Conservation (phyloP, 371 early-diverging fungal genomes). For the Amoeboaphelidium protococcarum region DNA sequence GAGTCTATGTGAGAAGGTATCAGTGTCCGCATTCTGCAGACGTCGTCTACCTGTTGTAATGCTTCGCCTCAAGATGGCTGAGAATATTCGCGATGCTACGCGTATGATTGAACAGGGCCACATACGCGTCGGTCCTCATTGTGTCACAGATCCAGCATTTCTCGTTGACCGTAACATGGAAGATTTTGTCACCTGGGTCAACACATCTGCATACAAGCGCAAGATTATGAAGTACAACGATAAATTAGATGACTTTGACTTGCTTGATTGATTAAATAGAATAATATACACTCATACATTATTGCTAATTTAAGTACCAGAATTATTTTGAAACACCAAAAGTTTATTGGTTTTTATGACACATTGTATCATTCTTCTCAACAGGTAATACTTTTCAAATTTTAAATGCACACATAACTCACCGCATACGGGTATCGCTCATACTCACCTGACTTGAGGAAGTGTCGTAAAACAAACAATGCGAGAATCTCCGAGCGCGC, state of each 20-base stretch:
- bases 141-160: slow-evolving; percentile 72
- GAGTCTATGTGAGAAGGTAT: slow-evolving; percentile 62
- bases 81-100: slow-evolving; percentile 77
- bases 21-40: slow-evolving; percentile 74
- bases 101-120: slow-evolving; percentile 94
- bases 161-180: slow-evolving; percentile 78
- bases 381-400: no score
- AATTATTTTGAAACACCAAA: no score
- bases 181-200: slow-evolving; percentile 97
- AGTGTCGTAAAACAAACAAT: no score
- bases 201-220: slow-evolving; percentile 87
- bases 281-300: no score
- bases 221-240: slow-evolving; percentile 59
- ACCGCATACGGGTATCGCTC: no score
- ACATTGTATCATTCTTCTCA: no score
- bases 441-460: no score
- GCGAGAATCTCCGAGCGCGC: no score
- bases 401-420: no score
- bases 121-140: slow-evolving; percentile 78
- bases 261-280: no score
- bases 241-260: slow-evolving; percentile 11
- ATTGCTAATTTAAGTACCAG: no score
- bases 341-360: no score
- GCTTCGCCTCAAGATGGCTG: slow-evolving; percentile 85
- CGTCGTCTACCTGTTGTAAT: slow-evolving; percentile 82